Evolutionary conservation across 441 rosid genomes (phyloP), one percentile per base, ranked within the genome.

Genomic region (Jatropha podagrica): DNA sequence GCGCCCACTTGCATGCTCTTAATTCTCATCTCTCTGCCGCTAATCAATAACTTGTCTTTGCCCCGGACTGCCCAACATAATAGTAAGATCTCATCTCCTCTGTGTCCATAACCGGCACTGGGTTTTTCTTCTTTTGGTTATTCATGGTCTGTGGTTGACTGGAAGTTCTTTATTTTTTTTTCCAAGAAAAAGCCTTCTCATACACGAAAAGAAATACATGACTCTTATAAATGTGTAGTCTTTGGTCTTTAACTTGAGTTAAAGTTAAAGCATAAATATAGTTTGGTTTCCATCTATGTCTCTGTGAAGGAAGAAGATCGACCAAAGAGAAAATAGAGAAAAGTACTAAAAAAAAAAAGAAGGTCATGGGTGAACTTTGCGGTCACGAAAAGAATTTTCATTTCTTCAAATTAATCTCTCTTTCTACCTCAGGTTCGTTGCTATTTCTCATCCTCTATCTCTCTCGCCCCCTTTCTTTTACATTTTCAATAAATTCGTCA

Each of bases 361-460:
- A 6, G 66, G 23, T 62, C 66, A 7, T 32, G 18, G 20, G 10
- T 44, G 9, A 46, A 44, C 69, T 66, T 66, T 66, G 5, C 37
- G 18, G 37, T 20, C 55, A 44, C 17, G 55, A 44, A 66, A 20
- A n/a, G 69, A 66, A 66, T 44, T 66, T 66, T 66, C 54, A 20
- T 66, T 20, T 65, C 68, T 32, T 54, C 2, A 32, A 32, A 32
- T 32, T 32, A 32, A 32, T 12, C 8, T 18, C 23, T 20, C n/a
- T 18, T 13, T 61, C 42, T 61, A n/a, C 10, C 52, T 23, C 70
- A 66, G 55, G 70, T 66, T 66, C 70, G 55, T 66, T 66, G 38
- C 38, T 44, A 20, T 66, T 66, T 66, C 70, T 40, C 68, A 5
- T 27, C 32, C 18, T 12, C 9, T 32, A 1, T 26, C 37, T 59